phyloP scores from a whole-genome alignment of 2,329 filamentous ascomycete species.

The Botrytis byssoidea region DNA sequence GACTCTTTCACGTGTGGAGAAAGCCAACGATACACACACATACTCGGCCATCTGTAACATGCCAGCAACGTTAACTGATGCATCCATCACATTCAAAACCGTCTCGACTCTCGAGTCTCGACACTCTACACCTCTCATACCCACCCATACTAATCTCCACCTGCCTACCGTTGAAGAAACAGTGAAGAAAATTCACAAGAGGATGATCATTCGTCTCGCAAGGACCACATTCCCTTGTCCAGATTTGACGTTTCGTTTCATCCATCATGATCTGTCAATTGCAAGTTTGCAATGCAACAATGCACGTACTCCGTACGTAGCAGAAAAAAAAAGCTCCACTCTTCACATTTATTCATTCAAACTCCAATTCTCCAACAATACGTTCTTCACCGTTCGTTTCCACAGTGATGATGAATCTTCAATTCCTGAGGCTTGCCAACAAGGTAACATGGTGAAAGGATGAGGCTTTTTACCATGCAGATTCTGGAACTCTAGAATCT shows the following conservation, averaged over 20 bases:
- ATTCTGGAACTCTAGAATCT: not conserved
- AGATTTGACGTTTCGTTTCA: not conserved
- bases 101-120: not conserved
- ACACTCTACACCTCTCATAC: not conserved
- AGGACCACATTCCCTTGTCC: not conserved
- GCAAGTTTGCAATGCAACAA: not conserved
- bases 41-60: constrained; percentile 10
- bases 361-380: not conserved
- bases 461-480: not conserved
- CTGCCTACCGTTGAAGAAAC: not conserved
- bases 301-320: not conserved
- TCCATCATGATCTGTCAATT: constrained; percentile 12
- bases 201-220: not conserved
- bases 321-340: not conserved
- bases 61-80: not conserved
- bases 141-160: not conserved
- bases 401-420: not conserved
- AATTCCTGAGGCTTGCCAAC: not conserved
- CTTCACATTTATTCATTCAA: not conserved
- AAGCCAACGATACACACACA: constrained; percentile 7
- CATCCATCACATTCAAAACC: not conserved
- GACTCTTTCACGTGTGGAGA: not conserved
- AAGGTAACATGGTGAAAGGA: not conserved
- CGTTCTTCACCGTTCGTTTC: not conserved
- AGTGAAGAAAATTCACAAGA: not conserved